phyloP scores from a whole-genome alignment of 2,329 filamentous ascomycete genomes.

The Penicillium sp. region DNA sequence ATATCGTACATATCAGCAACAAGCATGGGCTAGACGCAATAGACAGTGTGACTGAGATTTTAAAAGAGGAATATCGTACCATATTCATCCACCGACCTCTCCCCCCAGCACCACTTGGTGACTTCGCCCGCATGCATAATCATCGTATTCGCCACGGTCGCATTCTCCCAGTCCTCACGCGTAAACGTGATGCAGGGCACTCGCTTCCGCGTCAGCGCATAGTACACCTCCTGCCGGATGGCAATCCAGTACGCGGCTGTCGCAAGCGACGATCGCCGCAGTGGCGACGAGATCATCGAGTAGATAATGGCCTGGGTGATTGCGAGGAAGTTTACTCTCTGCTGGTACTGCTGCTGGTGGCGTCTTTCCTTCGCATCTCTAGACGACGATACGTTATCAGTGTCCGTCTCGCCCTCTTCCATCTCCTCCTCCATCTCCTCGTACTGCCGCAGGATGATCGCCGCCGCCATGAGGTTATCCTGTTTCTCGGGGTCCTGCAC shows the following conservation, averaged over 20 bases:
- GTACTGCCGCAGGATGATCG: constrained; percentile 32
- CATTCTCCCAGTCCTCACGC: constrained; percentile 13
- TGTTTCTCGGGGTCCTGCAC: constrained; percentile 24
- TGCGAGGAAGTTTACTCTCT: constrained; percentile 27
- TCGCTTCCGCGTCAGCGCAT: constrained; percentile 26
- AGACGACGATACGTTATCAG: neutral
- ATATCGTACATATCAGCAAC: neutral
- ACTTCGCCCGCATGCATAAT: constrained; percentile 28
- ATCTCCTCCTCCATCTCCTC: constrained; percentile 36
- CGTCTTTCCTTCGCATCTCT: neutral
- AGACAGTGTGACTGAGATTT: no score
- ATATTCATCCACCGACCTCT: constrained; percentile 19
- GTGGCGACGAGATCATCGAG: constrained; percentile 25
- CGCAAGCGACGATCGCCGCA: constrained; percentile 23
- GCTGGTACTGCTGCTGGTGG: neutral
- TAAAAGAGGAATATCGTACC: constrained; percentile 8
- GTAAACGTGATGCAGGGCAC: constrained; percentile 23
- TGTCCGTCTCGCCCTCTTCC: constrained; percentile 25
- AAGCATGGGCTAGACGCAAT: neutral
- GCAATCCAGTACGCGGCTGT: constrained; percentile 32
- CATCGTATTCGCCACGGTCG: constrained; percentile 23
- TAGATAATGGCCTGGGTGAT: constrained; percentile 32
- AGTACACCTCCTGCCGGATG: constrained; percentile 33
- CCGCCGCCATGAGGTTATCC: constrained; percentile 33
- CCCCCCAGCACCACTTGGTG: constrained; percentile 28